Conservation (phyloP, 306 rosid genomes). For the Castanea crenata region DNA sequence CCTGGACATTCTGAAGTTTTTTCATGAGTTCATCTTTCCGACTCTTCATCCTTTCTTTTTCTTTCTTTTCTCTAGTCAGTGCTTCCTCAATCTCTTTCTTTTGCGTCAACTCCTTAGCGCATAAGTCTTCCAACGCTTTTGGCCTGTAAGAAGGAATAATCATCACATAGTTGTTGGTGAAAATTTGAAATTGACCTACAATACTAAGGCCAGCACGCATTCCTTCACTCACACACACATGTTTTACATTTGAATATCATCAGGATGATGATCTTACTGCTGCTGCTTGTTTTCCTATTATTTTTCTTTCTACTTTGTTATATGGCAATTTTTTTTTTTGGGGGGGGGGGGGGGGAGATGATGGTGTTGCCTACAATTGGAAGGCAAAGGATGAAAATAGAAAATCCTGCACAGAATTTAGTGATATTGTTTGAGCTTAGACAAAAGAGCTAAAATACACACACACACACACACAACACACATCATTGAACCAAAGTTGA, state of each 20-base stretch:
- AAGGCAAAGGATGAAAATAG: background rate
- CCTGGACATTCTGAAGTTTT: constrained; percentile 47
- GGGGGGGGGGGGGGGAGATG: background rate
- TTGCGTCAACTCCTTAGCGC: constrained; percentile 50
- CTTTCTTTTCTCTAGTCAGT: constrained; percentile 44
- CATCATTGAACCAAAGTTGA: background rate
- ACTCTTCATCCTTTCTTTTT: constrained; percentile 44
- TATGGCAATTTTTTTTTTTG: too few species aligned
- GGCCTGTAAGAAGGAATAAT: constrained; percentile 48
- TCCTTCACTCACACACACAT: constrained; percentile 1
- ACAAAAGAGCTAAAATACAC: background rate
- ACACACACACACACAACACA: too few species aligned
- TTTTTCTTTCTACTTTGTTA: background rate
- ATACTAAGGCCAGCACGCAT: constrained; percentile 8
- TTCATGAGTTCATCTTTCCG: constrained; percentile 37
- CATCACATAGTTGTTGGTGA: constrained; percentile 21
- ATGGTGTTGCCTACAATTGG: background rate
- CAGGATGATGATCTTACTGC: background rate
- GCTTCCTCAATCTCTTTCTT: constrained; percentile 58
- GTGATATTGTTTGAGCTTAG: background rate
- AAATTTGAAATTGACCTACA: constrained; percentile 19
- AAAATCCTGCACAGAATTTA: background rate
- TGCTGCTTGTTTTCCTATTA: background rate
- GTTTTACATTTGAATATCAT: background rate
- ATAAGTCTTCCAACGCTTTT: constrained; percentile 47